phyloP scores from a whole-genome alignment of 257 asterid genomes.

The Nicotiana tomentosiformis region DNA sequence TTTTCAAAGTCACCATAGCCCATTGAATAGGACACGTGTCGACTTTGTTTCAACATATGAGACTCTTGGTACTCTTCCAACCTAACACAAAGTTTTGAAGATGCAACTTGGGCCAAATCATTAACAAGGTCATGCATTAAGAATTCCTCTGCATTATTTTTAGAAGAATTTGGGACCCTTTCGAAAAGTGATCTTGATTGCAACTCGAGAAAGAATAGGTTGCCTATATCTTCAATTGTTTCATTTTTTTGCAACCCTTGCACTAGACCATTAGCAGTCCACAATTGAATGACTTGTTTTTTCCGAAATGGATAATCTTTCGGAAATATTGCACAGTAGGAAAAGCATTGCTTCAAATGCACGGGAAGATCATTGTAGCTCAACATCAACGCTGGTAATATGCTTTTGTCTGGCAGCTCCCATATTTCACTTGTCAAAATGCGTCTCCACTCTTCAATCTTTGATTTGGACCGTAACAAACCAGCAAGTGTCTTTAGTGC shows the following conservation, averaged over 20 bases:
- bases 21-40: background rate
- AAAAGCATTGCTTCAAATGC: slow-evolving; percentile 18
- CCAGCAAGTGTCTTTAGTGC: slow-evolving; percentile 15
- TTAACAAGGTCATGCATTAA: slow-evolving; percentile 14
- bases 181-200: background rate
- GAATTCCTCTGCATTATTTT: background rate
- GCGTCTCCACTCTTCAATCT: background rate
- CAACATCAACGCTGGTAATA: slow-evolving; percentile 12
- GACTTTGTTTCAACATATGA: too few species aligned
- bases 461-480: background rate
- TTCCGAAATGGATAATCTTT: slow-evolving; percentile 14
- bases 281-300: slow-evolving; percentile 7
- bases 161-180: background rate
- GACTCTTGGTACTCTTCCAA: background rate
- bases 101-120: slow-evolving; percentile 1
- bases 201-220: background rate
- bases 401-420: background rate
- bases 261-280: slow-evolving; percentile 12
- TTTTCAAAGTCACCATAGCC: background rate
- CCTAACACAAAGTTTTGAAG: background rate
- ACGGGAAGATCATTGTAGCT: slow-evolving; percentile 24
- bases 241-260: background rate
- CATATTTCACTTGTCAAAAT: slow-evolving; percentile 18
- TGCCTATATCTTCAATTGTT: background rate
- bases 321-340: slow-evolving; percentile 25